Conservation (phyloP, 768 basidiomycete genomes). For the Rossbeevera mucosa region DNA sequence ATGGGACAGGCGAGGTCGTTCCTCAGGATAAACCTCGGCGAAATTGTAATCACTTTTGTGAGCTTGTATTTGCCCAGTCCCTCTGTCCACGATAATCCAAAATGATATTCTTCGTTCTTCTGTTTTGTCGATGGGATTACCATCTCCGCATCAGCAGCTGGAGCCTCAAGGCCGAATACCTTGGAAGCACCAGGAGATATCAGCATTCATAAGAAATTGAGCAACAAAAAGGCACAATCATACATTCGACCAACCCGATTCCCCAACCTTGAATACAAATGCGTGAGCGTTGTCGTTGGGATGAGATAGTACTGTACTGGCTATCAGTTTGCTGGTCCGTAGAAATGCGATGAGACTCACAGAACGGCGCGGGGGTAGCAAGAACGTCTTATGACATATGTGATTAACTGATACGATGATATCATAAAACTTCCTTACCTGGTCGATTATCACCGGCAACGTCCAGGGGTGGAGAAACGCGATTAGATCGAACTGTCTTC, state of each 20-base stretch:
- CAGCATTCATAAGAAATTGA: background rate
- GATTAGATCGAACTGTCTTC: conserved; percentile 56
- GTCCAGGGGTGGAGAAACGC: conserved; percentile 63
- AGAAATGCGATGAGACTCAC: conserved; percentile 44
- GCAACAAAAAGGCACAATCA: conserved; percentile 3
- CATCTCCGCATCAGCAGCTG: conserved; percentile 83
- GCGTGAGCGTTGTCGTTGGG: conserved; percentile 75
- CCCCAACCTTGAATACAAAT: conserved; percentile 72
- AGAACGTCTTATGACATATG: conserved; percentile 38
- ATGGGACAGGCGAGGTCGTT: conserved; percentile 70
- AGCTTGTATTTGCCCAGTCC: conserved; percentile 97
- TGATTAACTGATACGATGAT: conserved; percentile 17
- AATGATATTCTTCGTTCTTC: conserved; percentile 63
- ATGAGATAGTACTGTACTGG: conserved; percentile 74
- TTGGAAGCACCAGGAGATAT: conserved; percentile 26
- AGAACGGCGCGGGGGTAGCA: conserved; percentile 63
- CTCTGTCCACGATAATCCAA: conserved; percentile 89
- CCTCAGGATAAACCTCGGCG: conserved; percentile 87
- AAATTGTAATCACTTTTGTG: conserved; percentile 86
- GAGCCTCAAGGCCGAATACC: conserved; percentile 88
- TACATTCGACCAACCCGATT: conserved; percentile 90
- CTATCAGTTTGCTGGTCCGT: conserved; percentile 5
- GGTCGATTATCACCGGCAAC: conserved; percentile 75
- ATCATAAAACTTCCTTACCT: conserved; percentile 37
- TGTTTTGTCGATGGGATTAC: conserved; percentile 61